Base-by-base conservation (phyloP, 106 monocot species). In the Acanthochlamys bracteata region DNA sequence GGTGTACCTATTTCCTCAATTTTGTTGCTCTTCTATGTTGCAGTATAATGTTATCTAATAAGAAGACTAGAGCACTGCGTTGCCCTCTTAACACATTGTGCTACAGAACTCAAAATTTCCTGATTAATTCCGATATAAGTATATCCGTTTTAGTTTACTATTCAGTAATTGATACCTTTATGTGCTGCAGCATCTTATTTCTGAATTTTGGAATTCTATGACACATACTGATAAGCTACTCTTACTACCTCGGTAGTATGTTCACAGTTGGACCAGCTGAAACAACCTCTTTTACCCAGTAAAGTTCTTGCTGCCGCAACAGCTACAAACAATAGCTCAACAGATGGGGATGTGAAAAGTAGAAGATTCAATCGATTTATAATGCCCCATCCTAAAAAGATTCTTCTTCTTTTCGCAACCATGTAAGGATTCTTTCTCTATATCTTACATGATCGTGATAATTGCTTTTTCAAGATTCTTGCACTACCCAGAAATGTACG, bases 391-490 rank as follows among this genome's bases (percentile, higher is more conserved):
- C 90, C 96, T 25, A 78, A 82, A 41, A 88, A 85, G 70, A 88
- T 96, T n/a, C 82, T 91, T 56, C 91, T 96, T 12, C 60, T 91
- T 26, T 96, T 96, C 53, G 91, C 93, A 25, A 80, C 89, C 19
- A 69, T 89, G 93, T 94, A 84, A 86, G 13, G 2, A 11, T 60
- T 21, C 47, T 62, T n/a, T 53, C 22, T 39, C 17, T 1, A 49
- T 49, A 2, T 49, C 49, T 49, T 14, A 14, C 17, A 49, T 14
- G 49, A 49, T 14, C 17, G 2, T 49, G 12, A 49, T 12, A 49
- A 49, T 49, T 12, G 17, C 49, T 14, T 49, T 14, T 49, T 49
- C 49, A 49, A 49, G 33, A 33, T 33, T 6, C 6, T 33, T 1
- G 6, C 33, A 33, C 33, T 3, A 33, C 33, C 33, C 33, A 1